Evolutionary conservation across 768 basidiomycete genomes (phyloP).

Genomic region (Mycena rebaudengoi): DNA sequence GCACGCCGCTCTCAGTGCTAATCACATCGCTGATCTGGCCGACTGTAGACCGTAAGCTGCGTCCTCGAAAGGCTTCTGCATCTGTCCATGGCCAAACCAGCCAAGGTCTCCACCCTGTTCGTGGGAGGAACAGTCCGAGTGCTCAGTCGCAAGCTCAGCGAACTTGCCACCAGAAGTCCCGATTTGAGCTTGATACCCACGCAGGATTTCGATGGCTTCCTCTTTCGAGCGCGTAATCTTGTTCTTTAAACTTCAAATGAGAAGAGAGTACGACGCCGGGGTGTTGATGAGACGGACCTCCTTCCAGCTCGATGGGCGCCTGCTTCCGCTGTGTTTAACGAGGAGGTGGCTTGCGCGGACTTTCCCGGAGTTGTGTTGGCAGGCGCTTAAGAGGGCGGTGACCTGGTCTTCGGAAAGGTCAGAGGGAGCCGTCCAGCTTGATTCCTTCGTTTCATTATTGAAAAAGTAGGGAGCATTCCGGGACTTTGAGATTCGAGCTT

Average conservation of each 20-base stretch:
- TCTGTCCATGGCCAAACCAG: constrained; percentile 83
- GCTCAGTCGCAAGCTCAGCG: constrained; percentile 71
- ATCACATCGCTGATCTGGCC: constrained; percentile 85
- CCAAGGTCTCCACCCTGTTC: constrained; percentile 87
- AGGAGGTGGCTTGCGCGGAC: constrained; percentile 96
- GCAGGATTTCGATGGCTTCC: constrained; percentile 86
- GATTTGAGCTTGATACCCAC: constrained; percentile 70
- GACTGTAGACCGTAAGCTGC: constrained; percentile 77
- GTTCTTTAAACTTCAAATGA: constrained; percentile 46
- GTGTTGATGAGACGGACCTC: constrained; percentile 58
- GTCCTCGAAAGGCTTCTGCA: constrained; percentile 98
- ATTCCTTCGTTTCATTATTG: constrained; percentile 74
- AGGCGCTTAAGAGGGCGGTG: constrained; percentile 70
- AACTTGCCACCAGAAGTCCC: constrained; percentile 68
- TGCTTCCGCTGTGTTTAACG: constrained; percentile 87
- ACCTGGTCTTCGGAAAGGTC: constrained; percentile 71
- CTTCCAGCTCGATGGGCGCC: constrained; percentile 86
- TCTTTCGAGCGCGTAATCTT: constrained; percentile 89
- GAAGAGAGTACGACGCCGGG: constrained; percentile 3
- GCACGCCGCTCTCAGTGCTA: constrained; percentile 93
- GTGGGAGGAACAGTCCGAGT: constrained; percentile 94
- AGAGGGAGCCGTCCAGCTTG: constrained; percentile 81
- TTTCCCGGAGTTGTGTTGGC: constrained; percentile 57
- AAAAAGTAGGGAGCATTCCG: constrained; percentile 87
- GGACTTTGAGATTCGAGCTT: constrained; percentile 87